Evolutionary conservation across 2,329 filamentous ascomycete genomes (phyloP), one percentile per base, ranked within the genome.

Genomic region (Pseudocercospora macadamiae): DNA sequence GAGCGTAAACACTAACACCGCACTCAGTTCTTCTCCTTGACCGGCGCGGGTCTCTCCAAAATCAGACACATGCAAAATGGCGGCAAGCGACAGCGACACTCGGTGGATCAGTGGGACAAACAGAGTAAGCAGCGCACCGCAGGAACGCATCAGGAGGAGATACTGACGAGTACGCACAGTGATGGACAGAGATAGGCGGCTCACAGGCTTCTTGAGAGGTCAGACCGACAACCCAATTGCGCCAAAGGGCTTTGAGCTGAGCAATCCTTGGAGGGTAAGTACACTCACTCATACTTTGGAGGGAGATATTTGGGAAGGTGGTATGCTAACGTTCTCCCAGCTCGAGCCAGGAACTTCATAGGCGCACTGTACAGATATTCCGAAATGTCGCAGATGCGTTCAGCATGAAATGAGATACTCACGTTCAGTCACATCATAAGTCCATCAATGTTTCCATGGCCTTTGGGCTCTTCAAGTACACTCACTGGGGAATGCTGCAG

Each of bases 261-360:
- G 82, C 81, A 87, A 86, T 75, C 83, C 83, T 63, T 88, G 86
- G 86, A 85, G 82, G 81, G 85, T 87, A 80, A 59, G 81, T 71
- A n/a, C n/a, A n/a, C n/a, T n/a, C n/a, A n/a, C 28, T 37, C 4
- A 4, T n/a, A 16, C 3, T 7, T 18, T 42, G n/a, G 5, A 21
- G 10, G 21, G 14, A 51, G 10, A 23, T 51, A 3, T 19, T 42
- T 36, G 26, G 4, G 37, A 42, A 25, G 12, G 26, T 34, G 14
- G 10, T 8, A 12, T 52, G 32, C 59, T 63, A 12, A 61, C 34
- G 12, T 6, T 45, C 26, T 6, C 21, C 9, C 30, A 62, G 57
- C 44, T 62, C 48, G 51, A 63, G 51, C 42, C 55, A 26, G 48
- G 61, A 48, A 59, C 52, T 39, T 28, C 51, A 44, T 60, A 49